phyloP scores from a whole-genome alignment of 495 filamentous ascomycete species.

The Hypoxylon intermedium region DNA sequence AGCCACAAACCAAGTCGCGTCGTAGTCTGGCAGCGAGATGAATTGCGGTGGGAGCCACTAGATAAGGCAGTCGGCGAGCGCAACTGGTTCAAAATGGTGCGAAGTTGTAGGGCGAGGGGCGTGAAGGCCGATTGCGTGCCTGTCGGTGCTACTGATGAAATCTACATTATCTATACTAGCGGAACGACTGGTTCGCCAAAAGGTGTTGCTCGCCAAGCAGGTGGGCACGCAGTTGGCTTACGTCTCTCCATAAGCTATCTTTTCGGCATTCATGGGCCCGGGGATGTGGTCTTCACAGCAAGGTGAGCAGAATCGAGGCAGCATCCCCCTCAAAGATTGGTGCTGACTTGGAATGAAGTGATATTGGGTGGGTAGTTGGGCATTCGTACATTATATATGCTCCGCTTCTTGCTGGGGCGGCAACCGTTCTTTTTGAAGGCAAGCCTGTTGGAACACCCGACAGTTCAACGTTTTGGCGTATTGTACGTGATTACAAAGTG shows the following conservation, averaged over 20 bases:
- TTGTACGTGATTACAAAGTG: slow-evolving; percentile 83
- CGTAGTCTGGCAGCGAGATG: slow-evolving; percentile 79
- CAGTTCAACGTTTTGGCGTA: slow-evolving; percentile 85
- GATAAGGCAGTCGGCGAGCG: slow-evolving; percentile 70
- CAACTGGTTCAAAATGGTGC: slow-evolving; percentile 78
- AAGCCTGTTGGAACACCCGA: slow-evolving; percentile 92
- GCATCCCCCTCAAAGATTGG: slow-evolving; percentile 25
- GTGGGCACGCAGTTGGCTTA: slow-evolving; percentile 87
- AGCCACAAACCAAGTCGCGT: slow-evolving; percentile 69
- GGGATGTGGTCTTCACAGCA: slow-evolving; percentile 84
- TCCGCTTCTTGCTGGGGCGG: slow-evolving; percentile 81
- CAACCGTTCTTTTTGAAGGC: slow-evolving; percentile 88
- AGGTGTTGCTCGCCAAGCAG: slow-evolving; percentile 83
- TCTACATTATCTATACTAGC: slow-evolving; percentile 91
- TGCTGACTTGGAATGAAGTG: slow-evolving; percentile 51
- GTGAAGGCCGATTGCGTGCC: slow-evolving; percentile 75
- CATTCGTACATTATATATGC: slow-evolving; percentile 84
- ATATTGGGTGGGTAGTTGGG: slow-evolving; percentile 86
- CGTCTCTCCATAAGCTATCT: slow-evolving; percentile 78
- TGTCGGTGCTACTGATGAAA: slow-evolving; percentile 73
- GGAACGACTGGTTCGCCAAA: slow-evolving; percentile 90
- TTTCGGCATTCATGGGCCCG: slow-evolving; percentile 79
- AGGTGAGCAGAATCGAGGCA: slow-evolving; percentile 41
- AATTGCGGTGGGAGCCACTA: slow-evolving; percentile 74
- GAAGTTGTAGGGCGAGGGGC: slow-evolving; percentile 68